Percentiles rank a stretch among this genome's conserved stretches.
Evolutionary conservation across 1,139 yeast genomes (phyloP).

Genomic region (Sugiyamaella grinbergsii): DNA sequence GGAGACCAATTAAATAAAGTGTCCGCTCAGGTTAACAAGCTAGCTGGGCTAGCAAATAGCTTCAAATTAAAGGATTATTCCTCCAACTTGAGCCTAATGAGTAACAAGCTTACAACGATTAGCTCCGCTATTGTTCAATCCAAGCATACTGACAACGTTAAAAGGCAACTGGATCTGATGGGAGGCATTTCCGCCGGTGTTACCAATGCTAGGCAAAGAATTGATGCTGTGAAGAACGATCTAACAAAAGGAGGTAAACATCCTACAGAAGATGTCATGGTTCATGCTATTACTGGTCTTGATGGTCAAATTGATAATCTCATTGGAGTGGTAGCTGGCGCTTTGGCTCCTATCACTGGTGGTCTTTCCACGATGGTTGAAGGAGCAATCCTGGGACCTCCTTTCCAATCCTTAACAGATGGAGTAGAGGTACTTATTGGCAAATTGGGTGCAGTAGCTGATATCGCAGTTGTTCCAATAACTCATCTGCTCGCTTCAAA

Average conservation of each 20-base stretch:
- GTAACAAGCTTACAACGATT: constrained; percentile 13
- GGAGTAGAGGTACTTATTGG: constrained; percentile 40
- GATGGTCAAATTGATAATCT: constrained; percentile 41
- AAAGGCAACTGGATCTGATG: constrained; percentile 18
- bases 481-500: constrained; percentile 27
- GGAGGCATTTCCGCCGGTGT: constrained; percentile 27
- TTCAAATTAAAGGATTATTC: constrained; percentile 21
- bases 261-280: constrained; percentile 33
- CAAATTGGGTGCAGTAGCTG: constrained; percentile 35
- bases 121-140: constrained; percentile 8
- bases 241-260: constrained; percentile 29
- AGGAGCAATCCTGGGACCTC: constrained; percentile 36
- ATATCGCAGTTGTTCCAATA: constrained; percentile 30
- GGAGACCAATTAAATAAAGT: constrained; percentile 24
- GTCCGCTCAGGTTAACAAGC: constrained; percentile 27
- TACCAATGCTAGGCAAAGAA: constrained; percentile 32
- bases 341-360: constrained; percentile 32
- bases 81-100: constrained; percentile 14
- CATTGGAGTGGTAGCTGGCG: constrained; percentile 32
- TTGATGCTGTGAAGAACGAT: constrained; percentile 29
- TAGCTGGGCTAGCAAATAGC: constrained; percentile 26
- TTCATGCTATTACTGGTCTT: constrained; percentile 36
- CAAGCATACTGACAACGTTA: constrained; percentile 12
- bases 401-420: constrained; percentile 41
- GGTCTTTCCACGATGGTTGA: constrained; percentile 36